Percentiles rank a stretch among this genome's conserved stretches.
These are phyloP conservation scores for Glycine latifolia DNA, from an alignment of 306 rosid genomes.

Conservation along the genomic window DNA sequence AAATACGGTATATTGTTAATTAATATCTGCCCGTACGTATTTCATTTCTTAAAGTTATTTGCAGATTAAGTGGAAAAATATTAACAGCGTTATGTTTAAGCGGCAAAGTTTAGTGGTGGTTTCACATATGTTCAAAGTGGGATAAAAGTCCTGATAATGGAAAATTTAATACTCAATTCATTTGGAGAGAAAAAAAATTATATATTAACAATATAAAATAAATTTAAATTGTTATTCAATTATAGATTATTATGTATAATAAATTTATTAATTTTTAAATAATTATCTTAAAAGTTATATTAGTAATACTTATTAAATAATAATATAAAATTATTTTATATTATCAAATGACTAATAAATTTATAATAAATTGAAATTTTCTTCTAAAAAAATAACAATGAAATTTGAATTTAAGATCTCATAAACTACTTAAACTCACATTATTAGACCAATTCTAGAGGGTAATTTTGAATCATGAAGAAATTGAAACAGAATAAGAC, in stretches of 20 bases:
- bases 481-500: background rate
- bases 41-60: constrained; percentile 26
- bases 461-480: background rate
- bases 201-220: too few species aligned
- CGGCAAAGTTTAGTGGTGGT: constrained; percentile 26
- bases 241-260: too few species aligned
- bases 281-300: too few species aligned
- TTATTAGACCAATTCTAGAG: too few species aligned
- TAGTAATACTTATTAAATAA: too few species aligned
- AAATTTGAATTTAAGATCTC: background rate
- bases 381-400: too few species aligned
- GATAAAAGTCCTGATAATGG: background rate
- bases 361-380: too few species aligned
- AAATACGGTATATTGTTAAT: background rate
- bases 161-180: background rate
- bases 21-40: background rate
- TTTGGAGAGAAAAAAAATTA: too few species aligned
- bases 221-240: too few species aligned
- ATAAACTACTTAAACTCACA: background rate
- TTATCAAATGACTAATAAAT: too few species aligned
- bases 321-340: too few species aligned
- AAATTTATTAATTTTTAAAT: too few species aligned
- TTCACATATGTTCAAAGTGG: background rate
- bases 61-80: background rate
- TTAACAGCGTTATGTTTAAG: background rate